Conservation (phyloP, 2,329 filamentous ascomycete species). For the Blastomyces silverae region DNA sequence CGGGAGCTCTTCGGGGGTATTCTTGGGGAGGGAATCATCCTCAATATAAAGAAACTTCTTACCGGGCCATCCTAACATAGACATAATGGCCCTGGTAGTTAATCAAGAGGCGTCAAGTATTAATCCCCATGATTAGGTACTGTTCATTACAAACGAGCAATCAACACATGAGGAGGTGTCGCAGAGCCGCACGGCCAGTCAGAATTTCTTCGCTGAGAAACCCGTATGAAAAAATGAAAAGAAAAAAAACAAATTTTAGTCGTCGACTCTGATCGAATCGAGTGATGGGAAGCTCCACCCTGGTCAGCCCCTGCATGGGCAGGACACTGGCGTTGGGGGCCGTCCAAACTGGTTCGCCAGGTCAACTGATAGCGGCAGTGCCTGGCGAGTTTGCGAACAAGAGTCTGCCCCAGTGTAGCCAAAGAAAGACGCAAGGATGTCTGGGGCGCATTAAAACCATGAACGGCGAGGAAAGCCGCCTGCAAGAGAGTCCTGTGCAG, state of each 20-base stretch:
- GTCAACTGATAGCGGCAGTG: conserved; percentile 3
- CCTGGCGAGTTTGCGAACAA: not conserved
- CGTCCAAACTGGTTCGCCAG: conserved; percentile 6
- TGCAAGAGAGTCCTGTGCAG: not conserved
- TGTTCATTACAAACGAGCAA: no score
- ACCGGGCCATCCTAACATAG: not conserved
- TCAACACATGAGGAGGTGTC: not conserved
- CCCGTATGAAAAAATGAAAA: not conserved
- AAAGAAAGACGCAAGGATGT: not conserved
- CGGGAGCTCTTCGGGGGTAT: not conserved
- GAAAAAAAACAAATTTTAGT: not conserved
- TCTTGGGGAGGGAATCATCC: not conserved
- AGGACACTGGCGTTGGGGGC: not conserved
- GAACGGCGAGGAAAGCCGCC: not conserved
- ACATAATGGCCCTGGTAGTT: no score
- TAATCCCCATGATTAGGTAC: not conserved
- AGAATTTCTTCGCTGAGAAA: not conserved
- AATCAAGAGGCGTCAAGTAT: not conserved
- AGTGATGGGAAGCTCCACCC: not conserved
- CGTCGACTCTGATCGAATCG: not conserved
- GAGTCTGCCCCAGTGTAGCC: no score
- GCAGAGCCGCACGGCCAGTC: not conserved
- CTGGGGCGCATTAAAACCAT: not conserved
- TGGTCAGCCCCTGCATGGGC: conserved; percentile 10
- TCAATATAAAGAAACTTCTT: conserved; percentile 9